Evolutionary conservation across 108 stramenopile genomes (phyloP).

Genomic region (Skeletonema potamos): DNA sequence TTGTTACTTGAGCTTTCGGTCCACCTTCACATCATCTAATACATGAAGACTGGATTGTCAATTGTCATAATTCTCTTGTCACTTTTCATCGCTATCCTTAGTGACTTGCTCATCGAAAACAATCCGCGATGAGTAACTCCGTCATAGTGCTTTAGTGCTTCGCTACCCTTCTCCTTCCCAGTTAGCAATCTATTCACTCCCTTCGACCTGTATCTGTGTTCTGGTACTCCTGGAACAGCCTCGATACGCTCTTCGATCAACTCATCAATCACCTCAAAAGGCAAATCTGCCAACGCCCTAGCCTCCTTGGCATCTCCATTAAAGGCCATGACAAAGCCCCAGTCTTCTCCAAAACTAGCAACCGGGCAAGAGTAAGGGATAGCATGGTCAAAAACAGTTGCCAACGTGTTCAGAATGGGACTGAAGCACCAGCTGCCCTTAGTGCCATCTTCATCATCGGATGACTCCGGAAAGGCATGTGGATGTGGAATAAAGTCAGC

Average conservation of each 20-base stretch:
- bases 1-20: not conserved
- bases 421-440: conserved; percentile 56
- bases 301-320: conserved; percentile 21
- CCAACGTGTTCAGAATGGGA: conserved; percentile 84
- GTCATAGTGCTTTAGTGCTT: conserved; percentile 78
- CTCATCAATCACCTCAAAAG: conserved; percentile 31
- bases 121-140: conserved; percentile 72
- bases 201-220: conserved; percentile 15
- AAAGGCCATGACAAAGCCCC: conserved; percentile 91
- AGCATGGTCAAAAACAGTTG: conserved; percentile 72
- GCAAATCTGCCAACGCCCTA: conserved; percentile 9
- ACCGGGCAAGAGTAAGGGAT: conserved; percentile 76
- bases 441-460: conserved; percentile 49
- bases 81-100: conserved; percentile 63
- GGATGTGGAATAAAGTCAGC: conserved; percentile 55
- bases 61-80: conserved; percentile 88
- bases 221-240: conserved; percentile 36
- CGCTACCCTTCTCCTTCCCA: conserved; percentile 38
- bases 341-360: conserved; percentile 86
- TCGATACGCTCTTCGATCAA: conserved; percentile 52
- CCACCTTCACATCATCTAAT: conserved; percentile 16
- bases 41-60: conserved; percentile 91
- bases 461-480: conserved; percentile 31
- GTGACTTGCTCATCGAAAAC: conserved; percentile 80
- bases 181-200: conserved; percentile 10